Conservation (phyloP, 164 flowering plant genomes). For the Tetrastigma voinierianum region DNA sequence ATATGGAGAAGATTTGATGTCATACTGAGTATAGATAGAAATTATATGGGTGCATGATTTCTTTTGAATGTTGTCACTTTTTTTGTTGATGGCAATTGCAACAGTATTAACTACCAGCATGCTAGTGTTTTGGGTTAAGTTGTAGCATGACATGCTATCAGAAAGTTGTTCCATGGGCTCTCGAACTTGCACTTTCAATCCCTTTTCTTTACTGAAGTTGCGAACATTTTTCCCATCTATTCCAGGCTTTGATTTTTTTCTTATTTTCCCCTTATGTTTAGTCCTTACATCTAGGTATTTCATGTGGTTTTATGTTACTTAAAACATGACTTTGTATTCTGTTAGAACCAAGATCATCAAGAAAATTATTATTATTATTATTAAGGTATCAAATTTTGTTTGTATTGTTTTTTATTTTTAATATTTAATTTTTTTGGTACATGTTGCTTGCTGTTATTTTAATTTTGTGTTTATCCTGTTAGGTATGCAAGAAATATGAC, state of each 20-base stretch:
- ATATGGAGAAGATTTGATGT: not conserved
- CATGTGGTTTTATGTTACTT: not conserved
- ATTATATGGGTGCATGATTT: no score
- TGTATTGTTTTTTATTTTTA: no score
- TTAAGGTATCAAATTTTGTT: no score
- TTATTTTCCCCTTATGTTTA: not conserved
- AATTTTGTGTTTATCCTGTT: no score
- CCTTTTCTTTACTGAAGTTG: not conserved
- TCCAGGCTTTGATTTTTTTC: not conserved
- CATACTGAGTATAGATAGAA: not conserved
- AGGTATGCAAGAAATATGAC: no score
- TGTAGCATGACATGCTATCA: not conserved
- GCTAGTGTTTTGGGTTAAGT: not conserved
- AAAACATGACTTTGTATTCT: not conserved
- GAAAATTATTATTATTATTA: not conserved
- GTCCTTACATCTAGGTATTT: not conserved
- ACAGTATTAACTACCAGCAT: no score
- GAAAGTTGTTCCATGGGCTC: not conserved
- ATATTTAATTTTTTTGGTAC: no score
- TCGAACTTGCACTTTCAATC: not conserved
- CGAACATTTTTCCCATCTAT: not conserved
- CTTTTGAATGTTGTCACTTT: no score
- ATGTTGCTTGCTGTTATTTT: no score
- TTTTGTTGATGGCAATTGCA: no score
- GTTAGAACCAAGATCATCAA: not conserved